These are phyloP conservation scores for Naganishia albida DNA, from an alignment of 1,284 basidiomycete genomes.

Conservation along the genomic window DNA sequence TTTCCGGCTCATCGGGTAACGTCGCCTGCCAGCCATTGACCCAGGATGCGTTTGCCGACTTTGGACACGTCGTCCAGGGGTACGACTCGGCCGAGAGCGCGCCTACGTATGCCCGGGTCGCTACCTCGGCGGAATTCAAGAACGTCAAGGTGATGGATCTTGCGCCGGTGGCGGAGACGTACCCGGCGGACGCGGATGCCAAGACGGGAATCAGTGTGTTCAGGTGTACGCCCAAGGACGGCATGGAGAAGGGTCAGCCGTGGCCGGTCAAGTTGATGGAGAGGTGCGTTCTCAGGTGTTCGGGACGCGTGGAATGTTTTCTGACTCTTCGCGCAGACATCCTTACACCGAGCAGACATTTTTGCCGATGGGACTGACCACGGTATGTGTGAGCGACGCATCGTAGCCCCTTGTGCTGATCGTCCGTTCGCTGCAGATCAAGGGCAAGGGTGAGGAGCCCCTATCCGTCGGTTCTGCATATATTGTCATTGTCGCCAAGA, in stretches of 20 bases:
- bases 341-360: conserved; percentile 70
- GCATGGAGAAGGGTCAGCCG: conserved; percentile 56
- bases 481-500: conserved; percentile 76
- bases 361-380: conserved; percentile 74
- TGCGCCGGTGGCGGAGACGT: conserved; percentile 65
- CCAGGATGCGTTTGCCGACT: conserved; percentile 73
- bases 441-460: conserved; percentile 46
- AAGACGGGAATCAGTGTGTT: conserved; percentile 71
- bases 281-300: conserved; percentile 40
- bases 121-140: conserved; percentile 72
- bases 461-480: conserved; percentile 45
- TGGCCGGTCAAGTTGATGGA: conserved; percentile 56
- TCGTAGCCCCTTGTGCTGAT: not conserved
- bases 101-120: conserved; percentile 61
- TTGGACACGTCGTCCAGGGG: conserved; percentile 76
- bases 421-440: conserved; percentile 36
- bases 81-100: conserved; percentile 49
- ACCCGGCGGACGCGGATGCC: conserved; percentile 60
- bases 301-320: too few species aligned
- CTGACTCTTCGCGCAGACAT: conserved; percentile 37
- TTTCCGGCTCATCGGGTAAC: conserved; percentile 17
- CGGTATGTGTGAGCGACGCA: conserved; percentile 43
- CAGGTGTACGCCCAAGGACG: conserved; percentile 62
- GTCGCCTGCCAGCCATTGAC: conserved; percentile 46
- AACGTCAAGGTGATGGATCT: conserved; percentile 84